Conservation (phyloP, 2,329 filamentous ascomycete species). For the Cercospora sp. region DNA sequence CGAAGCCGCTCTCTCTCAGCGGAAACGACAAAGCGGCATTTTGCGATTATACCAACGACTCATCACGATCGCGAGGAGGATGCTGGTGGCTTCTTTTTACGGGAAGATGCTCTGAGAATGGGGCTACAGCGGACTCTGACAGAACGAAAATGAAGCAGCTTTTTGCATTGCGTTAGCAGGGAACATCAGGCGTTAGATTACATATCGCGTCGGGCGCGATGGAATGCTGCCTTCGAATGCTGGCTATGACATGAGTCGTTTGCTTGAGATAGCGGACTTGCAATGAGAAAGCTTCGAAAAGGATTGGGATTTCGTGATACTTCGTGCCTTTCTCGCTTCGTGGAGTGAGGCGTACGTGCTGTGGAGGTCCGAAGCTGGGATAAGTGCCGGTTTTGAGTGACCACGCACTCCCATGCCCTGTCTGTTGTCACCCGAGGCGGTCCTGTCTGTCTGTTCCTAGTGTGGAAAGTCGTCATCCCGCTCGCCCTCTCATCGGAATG, state of each 20-base stretch:
- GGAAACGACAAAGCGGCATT: constrained; percentile 18
- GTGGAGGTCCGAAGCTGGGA: background rate
- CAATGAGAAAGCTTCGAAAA: constrained; percentile 31
- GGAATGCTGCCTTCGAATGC: constrained; percentile 20
- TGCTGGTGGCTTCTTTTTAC: constrained; percentile 3
- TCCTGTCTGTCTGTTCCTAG: background rate
- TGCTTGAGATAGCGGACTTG: constrained; percentile 28
- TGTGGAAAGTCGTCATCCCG: background rate
- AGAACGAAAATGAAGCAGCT: constrained; percentile 3
- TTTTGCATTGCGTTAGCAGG: constrained; percentile 2
- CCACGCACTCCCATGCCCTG: background rate
- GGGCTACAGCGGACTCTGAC: constrained; percentile 19
- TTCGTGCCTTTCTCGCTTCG: background rate
- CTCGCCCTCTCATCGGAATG: background rate
- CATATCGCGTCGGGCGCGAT: constrained; percentile 18
- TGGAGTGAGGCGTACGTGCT: background rate
- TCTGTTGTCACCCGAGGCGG: background rate
- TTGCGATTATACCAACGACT: constrained; percentile 14
- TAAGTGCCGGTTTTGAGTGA: background rate
- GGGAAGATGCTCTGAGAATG: background rate
- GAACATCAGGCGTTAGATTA: constrained; percentile 24
- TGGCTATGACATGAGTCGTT: constrained; percentile 19
- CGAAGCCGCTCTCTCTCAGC: constrained; percentile 20
- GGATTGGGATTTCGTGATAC: background rate
- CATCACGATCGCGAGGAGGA: constrained; percentile 14